Evolutionary conservation across 495 filamentous ascomycete genomes (phyloP).

Genomic region (Neohortaea acidophila): DNA sequence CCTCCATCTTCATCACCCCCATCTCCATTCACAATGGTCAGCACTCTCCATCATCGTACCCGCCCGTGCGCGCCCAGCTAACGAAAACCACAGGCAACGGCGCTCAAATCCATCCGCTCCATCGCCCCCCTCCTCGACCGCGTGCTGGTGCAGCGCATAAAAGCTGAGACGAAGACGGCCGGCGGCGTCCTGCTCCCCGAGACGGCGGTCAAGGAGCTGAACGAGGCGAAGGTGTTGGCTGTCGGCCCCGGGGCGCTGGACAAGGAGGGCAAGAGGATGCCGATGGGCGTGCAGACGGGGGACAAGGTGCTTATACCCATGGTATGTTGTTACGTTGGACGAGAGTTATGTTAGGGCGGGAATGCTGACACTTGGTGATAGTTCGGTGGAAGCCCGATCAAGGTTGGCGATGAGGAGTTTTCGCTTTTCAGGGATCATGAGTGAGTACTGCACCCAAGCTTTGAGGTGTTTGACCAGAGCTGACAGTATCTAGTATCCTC

Average conservation of each 20-base stretch:
- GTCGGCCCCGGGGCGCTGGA: constrained; percentile 79
- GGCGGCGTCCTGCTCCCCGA: constrained; percentile 95
- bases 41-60: background rate
- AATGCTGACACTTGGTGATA: constrained; percentile 31
- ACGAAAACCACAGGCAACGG: constrained; percentile 21
- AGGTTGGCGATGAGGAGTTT: constrained; percentile 94
- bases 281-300: constrained; percentile 63
- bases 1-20: constrained; percentile 1
- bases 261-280: constrained; percentile 72
- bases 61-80: no score
- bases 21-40: constrained; percentile 15
- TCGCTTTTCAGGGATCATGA: constrained; percentile 92
- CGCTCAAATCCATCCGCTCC: constrained; percentile 88
- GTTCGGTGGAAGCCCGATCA: constrained; percentile 91
- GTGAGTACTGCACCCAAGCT: constrained; percentile 38
- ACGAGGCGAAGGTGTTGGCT: constrained; percentile 89
- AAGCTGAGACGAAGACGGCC: constrained; percentile 91
- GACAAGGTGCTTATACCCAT: constrained; percentile 95
- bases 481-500: constrained; percentile 24
- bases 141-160: constrained; percentile 94
- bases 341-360: no score
- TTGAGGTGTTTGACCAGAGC: background rate
- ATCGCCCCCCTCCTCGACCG: constrained; percentile 96
- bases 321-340: constrained; percentile 52
- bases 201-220: constrained; percentile 91